Percentiles rank a stretch among this genome's conserved stretches.
phyloP scores from a whole-genome alignment of 2,329 filamentous ascomycete genomes.

The Gremmenia infestans region DNA sequence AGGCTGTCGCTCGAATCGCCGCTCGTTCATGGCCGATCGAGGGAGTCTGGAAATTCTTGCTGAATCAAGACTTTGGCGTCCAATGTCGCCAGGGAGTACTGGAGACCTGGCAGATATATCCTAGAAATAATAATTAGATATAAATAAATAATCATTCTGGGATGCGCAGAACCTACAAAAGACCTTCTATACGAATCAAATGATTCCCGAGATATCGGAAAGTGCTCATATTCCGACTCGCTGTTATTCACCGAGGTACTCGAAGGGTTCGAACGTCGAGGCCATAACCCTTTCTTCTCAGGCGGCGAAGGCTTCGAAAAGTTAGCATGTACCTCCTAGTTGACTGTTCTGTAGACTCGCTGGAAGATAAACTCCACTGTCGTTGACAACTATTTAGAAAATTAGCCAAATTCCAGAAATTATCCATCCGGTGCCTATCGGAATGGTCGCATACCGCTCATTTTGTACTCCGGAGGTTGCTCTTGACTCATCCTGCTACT shows the following conservation, averaged over 20 bases:
- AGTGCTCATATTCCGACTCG: slow-evolving; percentile 81
- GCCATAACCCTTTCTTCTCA: slow-evolving; percentile 80
- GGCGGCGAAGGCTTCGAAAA: slow-evolving; percentile 70
- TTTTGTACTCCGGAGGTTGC: slow-evolving; percentile 65
- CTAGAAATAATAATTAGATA: slow-evolving; percentile 42
- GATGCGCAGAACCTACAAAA: slow-evolving; percentile 61
- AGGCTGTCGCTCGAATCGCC: slow-evolving; percentile 52
- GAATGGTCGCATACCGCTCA: slow-evolving; percentile 61
- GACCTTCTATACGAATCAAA: slow-evolving; percentile 96
- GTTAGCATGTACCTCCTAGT: slow-evolving; percentile 26
- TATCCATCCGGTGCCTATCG: neutral
- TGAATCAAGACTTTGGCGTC: slow-evolving; percentile 78
- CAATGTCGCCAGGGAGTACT: slow-evolving; percentile 55
- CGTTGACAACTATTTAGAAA: slow-evolving; percentile 74
- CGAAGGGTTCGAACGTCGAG: slow-evolving; percentile 44
- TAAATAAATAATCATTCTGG: neutral
- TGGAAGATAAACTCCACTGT: slow-evolving; percentile 90
- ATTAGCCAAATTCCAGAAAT: slow-evolving; percentile 9
- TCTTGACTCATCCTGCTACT: slow-evolving; percentile 56
- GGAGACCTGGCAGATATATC: slow-evolving; percentile 88
- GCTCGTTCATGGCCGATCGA: slow-evolving; percentile 54
- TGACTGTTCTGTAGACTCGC: slow-evolving; percentile 45
- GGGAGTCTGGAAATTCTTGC: slow-evolving; percentile 58
- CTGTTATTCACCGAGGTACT: slow-evolving; percentile 52
- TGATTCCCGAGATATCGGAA: slow-evolving; percentile 91